These are phyloP conservation scores for Aspergillus caelatus DNA, from an alignment of 2,329 filamentous ascomycete genomes.

Conservation along the genomic window DNA sequence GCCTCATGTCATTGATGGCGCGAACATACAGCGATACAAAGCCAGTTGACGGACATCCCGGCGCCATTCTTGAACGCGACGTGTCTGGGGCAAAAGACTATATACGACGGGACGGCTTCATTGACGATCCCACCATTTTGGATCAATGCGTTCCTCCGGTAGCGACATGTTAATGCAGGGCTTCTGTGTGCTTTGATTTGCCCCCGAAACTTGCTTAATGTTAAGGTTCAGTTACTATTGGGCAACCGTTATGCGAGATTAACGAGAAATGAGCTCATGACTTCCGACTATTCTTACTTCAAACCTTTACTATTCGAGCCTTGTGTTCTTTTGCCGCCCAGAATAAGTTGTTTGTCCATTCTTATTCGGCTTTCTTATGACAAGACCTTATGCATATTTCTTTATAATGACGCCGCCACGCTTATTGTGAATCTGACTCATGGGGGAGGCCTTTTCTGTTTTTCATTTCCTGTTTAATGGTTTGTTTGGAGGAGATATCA, in stretches of 20 bases:
- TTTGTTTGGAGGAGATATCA: neutral
- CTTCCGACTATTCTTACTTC: neutral
- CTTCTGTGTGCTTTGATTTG: neutral
- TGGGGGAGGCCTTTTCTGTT: neutral
- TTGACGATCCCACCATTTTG: neutral
- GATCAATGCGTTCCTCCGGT: neutral
- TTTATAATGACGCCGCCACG: neutral
- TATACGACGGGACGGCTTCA: neutral
- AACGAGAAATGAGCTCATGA: neutral
- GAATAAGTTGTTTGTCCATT: neutral
- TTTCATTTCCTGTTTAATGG: too few relatives aligned
- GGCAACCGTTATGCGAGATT: neutral
- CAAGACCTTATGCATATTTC: neutral
- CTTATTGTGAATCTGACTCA: neutral
- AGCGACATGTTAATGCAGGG: neutral
- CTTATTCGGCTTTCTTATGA: neutral
- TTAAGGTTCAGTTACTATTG: neutral
- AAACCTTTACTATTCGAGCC: neutral
- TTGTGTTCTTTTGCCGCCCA: neutral
- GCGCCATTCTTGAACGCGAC: neutral
- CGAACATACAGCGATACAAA: constrained; percentile 2
- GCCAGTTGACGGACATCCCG: neutral
- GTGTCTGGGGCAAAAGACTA: constrained; percentile 3
- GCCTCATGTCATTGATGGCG: constrained; percentile 9
- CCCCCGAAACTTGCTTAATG: neutral